Percentiles rank a stretch among this genome's conserved stretches.
Evolutionary conservation across 2,329 filamentous ascomycete genomes (phyloP).

Genomic region (Neofusicoccum parvum): DNA sequence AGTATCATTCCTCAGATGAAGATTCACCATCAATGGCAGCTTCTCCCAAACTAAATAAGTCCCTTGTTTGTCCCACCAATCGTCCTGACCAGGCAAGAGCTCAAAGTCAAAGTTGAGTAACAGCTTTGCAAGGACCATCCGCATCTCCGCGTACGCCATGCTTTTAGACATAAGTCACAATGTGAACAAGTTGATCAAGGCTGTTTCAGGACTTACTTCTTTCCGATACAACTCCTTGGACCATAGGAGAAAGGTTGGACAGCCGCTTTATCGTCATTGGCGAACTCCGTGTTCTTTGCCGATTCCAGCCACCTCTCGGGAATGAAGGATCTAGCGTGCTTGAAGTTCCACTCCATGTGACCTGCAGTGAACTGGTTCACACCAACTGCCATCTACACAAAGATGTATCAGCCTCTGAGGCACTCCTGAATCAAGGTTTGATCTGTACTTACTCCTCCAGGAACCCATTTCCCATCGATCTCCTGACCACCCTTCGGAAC

Average conservation of each 20-base stretch:
- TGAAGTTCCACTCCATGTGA: conserved; percentile 35
- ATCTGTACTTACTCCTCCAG: conserved; percentile 28
- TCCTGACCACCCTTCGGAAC: conserved; percentile 39
- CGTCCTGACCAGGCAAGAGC: conserved; percentile 35
- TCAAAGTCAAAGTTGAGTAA: conserved; percentile 43
- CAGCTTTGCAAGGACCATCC: conserved; percentile 40
- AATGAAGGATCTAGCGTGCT: conserved; percentile 36
- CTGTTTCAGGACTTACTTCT: conserved; percentile 33
- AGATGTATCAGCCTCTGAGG: background rate
- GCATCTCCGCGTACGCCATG: conserved; percentile 45
- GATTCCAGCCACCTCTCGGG: conserved; percentile 46
- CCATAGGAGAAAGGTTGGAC: conserved; percentile 50
- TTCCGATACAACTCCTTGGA: conserved; percentile 41
- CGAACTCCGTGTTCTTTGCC: conserved; percentile 27
- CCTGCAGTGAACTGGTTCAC: conserved; percentile 18
- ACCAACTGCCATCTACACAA: background rate
- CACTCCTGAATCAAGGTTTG: background rate
- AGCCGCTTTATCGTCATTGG: conserved; percentile 35
- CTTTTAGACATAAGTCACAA: conserved; percentile 24
- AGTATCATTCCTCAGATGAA: background rate
- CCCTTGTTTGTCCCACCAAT: conserved; percentile 33
- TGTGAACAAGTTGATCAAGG: background rate
- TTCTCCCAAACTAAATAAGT: conserved; percentile 43
- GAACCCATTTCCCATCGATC: conserved; percentile 40
- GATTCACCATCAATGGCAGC: conserved; percentile 30